Evolutionary conservation across 176 grass and related monocot genomes (phyloP).

Genomic region (Eleusine indica): DNA sequence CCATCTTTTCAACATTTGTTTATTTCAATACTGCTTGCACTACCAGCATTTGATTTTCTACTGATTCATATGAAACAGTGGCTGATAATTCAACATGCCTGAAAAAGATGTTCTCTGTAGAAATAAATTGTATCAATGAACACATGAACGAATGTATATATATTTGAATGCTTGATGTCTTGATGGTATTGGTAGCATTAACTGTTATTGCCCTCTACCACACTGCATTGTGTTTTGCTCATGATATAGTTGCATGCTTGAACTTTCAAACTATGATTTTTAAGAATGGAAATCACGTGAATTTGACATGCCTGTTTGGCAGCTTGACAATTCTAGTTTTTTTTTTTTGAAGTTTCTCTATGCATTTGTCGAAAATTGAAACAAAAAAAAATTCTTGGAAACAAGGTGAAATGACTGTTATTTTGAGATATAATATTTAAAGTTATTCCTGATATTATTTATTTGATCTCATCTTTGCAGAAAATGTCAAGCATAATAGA

Average conservation of each 20-base stretch:
- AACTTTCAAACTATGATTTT: constrained; percentile 9
- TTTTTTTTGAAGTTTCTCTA: constrained; percentile 13
- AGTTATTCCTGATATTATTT: constrained; percentile 30
- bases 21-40: neutral
- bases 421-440: constrained; percentile 7
- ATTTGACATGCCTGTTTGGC: constrained; percentile 6
- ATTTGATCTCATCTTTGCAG: constrained; percentile 52
- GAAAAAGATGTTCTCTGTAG: neutral
- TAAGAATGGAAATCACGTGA: constrained; percentile 10
- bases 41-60: constrained; percentile 3
- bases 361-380: constrained; percentile 5
- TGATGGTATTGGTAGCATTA: neutral
- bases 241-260: neutral
- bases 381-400: constrained; percentile 12
- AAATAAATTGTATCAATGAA: constrained; percentile 16
- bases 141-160: neutral
- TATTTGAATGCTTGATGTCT: neutral
- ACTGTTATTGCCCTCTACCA: neutral
- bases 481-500: constrained; percentile 99
- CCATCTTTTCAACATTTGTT: constrained; percentile 7
- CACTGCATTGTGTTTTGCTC: constrained; percentile 1
- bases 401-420: neutral
- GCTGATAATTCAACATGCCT: neutral
- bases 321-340: constrained; percentile 3
- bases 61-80: constrained; percentile 15